A percentile compares a stretch with the other conserved stretches of the same genome.
Conservation (phyloP, 2,329 filamentous ascomycete species). For the Fusarium subtropicale region DNA sequence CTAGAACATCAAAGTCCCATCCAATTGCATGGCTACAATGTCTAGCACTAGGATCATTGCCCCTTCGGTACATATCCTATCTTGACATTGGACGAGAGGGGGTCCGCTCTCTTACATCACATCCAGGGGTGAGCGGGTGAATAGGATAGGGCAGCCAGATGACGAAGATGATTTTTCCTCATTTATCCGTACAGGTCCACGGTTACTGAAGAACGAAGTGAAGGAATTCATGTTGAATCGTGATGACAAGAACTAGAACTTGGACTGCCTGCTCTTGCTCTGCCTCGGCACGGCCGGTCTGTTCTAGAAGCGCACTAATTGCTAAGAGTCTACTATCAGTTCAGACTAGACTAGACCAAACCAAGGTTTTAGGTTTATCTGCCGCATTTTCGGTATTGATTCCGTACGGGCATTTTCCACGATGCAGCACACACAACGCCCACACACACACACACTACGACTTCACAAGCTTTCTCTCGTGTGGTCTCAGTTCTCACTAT, state of each 20-base stretch:
- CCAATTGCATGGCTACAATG: slow-evolving; percentile 23
- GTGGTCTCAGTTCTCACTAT: not conserved
- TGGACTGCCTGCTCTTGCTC: not conserved
- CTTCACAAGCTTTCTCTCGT: slow-evolving; percentile 30
- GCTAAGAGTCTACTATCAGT: not conserved
- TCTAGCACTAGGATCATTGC: slow-evolving; percentile 30
- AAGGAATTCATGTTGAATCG: not conserved
- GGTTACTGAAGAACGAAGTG: not conserved
- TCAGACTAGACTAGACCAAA: slow-evolving; percentile 7
- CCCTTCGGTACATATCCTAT: slow-evolving; percentile 34
- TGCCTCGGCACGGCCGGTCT: slow-evolving; percentile 32
- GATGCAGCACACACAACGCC: slow-evolving; percentile 14
- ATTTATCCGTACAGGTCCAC: slow-evolving; percentile 27
- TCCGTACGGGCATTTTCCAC: slow-evolving; percentile 41
- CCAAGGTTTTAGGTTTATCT: slow-evolving; percentile 40
- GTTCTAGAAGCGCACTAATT: slow-evolving; percentile 13
- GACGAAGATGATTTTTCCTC: not conserved
- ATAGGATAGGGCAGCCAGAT: slow-evolving; percentile 3
- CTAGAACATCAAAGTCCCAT: not conserved
- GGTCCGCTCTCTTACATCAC: slow-evolving; percentile 38
- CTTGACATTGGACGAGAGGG: slow-evolving; percentile 27
- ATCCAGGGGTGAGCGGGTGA: slow-evolving; percentile 24
- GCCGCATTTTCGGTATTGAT: slow-evolving; percentile 43
- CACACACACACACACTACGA: slow-evolving; percentile 1
- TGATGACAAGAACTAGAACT: slow-evolving; percentile 1